phyloP scores from a whole-genome alignment of 768 basidiomycete species.

The Tulasnella sp. region DNA sequence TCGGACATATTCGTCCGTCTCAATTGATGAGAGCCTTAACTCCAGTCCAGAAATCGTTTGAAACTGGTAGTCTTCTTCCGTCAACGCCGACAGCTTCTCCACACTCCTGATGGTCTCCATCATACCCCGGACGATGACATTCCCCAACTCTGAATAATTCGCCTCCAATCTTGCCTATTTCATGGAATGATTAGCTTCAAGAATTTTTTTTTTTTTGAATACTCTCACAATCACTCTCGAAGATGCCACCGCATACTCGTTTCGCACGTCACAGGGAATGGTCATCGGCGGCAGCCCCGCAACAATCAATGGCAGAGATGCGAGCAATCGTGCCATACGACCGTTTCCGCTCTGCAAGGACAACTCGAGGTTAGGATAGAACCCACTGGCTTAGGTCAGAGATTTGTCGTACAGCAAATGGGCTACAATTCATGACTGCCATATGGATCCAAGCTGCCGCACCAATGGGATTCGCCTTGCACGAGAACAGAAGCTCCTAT shows the following conservation, averaged over 20 bases:
- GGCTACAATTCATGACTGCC: not conserved
- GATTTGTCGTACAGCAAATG: conserved; percentile 1
- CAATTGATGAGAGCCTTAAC: too few relatives aligned
- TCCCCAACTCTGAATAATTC: not conserved
- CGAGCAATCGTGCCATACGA: not conserved
- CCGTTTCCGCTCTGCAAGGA: conserved; percentile 1
- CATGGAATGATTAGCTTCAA: too few relatives aligned
- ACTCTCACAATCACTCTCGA: too few relatives aligned
- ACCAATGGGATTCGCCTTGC: not conserved
- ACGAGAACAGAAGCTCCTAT: not conserved
- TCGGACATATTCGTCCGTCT: too few relatives aligned
- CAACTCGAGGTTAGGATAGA: not conserved
- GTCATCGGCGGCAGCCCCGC: not conserved
- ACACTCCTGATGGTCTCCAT: not conserved
- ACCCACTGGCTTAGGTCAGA: too few relatives aligned
- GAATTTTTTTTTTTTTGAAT: not conserved
- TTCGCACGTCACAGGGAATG: not conserved
- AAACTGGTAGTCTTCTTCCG: not conserved
- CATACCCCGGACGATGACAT: not conserved
- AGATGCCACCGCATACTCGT: not conserved
- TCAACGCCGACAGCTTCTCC: not conserved
- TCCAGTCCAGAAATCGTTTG: too few relatives aligned
- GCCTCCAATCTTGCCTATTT: not conserved
- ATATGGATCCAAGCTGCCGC: conserved; percentile 1
- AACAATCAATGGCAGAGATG: not conserved